phyloP scores from a whole-genome alignment of 2,329 filamentous ascomycete genomes.

The Didymosphaeria variabile region DNA sequence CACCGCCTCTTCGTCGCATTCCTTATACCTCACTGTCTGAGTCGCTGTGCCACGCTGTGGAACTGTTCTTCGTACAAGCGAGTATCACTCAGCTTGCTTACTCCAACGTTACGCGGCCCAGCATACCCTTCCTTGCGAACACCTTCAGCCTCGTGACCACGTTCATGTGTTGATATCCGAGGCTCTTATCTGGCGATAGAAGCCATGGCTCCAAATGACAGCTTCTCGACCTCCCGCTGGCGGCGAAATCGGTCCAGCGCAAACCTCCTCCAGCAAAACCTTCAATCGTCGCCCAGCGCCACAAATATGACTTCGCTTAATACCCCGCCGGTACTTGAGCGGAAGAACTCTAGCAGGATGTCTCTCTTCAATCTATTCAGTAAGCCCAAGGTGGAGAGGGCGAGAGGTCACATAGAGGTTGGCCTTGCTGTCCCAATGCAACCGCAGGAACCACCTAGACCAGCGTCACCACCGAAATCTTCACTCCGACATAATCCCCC shows the following conservation, averaged over 20 bases:
- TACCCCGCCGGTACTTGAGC: slow-evolving; percentile 41
- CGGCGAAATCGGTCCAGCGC: slow-evolving; percentile 45
- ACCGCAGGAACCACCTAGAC: slow-evolving; percentile 38
- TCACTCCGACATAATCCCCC: slow-evolving; percentile 41
- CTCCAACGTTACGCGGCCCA: slow-evolving; percentile 14
- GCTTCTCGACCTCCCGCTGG: slow-evolving; percentile 45
- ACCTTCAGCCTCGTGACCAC: slow-evolving; percentile 1
- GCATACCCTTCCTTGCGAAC: slow-evolving; percentile 11
- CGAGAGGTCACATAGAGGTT: slow-evolving; percentile 56
- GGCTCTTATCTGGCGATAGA: slow-evolving; percentile 9
- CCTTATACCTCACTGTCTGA: slow-evolving; percentile 16
- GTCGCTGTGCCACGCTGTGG: slow-evolving; percentile 23
- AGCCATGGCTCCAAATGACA: slow-evolving; percentile 39
- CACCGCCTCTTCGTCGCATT: slow-evolving; percentile 16
- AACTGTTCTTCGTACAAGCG: slow-evolving; percentile 12
- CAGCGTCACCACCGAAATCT: slow-evolving; percentile 36
- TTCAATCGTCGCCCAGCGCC: slow-evolving; percentile 21
- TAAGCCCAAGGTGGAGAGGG: slow-evolving; percentile 58
- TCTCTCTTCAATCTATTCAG: slow-evolving; percentile 61
- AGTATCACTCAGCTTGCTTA: slow-evolving; percentile 20
- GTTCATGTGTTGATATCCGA: slow-evolving; percentile 14
- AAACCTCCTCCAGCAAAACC: slow-evolving; percentile 36
- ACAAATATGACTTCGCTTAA: slow-evolving; percentile 20
- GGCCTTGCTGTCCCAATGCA: slow-evolving; percentile 50
- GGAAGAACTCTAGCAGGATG: slow-evolving; percentile 55